phyloP scores from a whole-genome alignment of 78 protist species.

The Speleostelium caveatum region DNA sequence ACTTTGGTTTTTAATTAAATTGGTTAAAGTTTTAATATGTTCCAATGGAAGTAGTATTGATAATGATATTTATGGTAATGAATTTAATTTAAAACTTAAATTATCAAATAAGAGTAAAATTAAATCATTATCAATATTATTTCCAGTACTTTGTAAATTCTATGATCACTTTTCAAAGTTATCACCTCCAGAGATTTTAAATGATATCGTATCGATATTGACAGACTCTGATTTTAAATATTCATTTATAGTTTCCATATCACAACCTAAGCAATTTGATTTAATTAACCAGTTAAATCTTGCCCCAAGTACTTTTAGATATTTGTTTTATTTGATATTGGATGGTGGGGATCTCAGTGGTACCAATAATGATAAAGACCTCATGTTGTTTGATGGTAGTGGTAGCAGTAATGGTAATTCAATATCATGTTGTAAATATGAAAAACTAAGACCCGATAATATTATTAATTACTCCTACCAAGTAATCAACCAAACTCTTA shows the following conservation, averaged over 20 bases:
- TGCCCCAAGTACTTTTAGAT: slow-evolving; percentile 33
- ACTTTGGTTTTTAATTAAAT: slow-evolving; percentile 30
- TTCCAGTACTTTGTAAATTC: slow-evolving; percentile 42
- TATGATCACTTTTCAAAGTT: slow-evolving; percentile 29
- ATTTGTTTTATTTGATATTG: slow-evolving; percentile 35
- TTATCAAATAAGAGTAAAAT: slow-evolving; percentile 11
- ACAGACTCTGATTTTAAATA: slow-evolving; percentile 55
- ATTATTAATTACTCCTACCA: slow-evolving; percentile 53
- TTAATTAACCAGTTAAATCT: slow-evolving; percentile 21
- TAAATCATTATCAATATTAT: slow-evolving; percentile 1
- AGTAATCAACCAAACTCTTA: slow-evolving; percentile 38
- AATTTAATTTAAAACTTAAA: not conserved
- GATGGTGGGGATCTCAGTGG: not conserved
- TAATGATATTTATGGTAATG: not conserved
- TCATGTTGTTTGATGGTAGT: not conserved
- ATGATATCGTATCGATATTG: slow-evolving; percentile 33
- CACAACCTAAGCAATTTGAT: slow-evolving; percentile 22
- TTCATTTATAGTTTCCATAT: slow-evolving; percentile 8
- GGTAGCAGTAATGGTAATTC: slow-evolving; percentile 1
- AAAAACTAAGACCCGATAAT: slow-evolving; percentile 46
- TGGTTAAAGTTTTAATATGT: slow-evolving; percentile 8
- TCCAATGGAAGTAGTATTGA: not conserved
- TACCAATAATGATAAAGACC: not conserved
- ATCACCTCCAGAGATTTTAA: not conserved
- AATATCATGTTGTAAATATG: slow-evolving; percentile 7